Conservation (phyloP, 2,329 filamentous ascomycete species). For the Raffaelea albimanens region DNA sequence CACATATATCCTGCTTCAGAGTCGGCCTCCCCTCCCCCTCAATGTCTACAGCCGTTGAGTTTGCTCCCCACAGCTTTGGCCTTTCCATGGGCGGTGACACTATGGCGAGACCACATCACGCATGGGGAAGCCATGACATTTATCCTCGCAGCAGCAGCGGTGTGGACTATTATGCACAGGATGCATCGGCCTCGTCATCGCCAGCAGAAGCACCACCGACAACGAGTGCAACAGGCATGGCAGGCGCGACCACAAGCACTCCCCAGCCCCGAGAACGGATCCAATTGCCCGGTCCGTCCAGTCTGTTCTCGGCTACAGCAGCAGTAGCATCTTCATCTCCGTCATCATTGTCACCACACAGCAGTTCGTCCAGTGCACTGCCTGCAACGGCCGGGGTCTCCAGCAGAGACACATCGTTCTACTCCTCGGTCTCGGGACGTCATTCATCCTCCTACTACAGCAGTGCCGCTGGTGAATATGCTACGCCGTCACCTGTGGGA, state of each 20-base stretch:
- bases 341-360: conserved; percentile 1
- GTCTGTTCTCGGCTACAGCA: conserved; percentile 15
- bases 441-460: conserved; percentile 14
- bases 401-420: not conserved
- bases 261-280: not conserved
- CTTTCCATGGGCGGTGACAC: conserved; percentile 22
- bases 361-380: no score
- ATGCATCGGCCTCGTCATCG: conserved; percentile 9
- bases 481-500: conserved; percentile 21
- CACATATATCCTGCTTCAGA: no score
- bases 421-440: conserved; percentile 2
- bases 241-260: not conserved
- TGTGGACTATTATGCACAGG: not conserved
- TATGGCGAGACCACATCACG: conserved; percentile 25
- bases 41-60: conserved; percentile 24
- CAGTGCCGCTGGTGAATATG: conserved; percentile 16
- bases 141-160: conserved; percentile 13
- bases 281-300: conserved; percentile 17
- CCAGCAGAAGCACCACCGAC: conserved; percentile 14
- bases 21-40: no score
- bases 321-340: conserved; percentile 1
- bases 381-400: conserved; percentile 6
- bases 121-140: conserved; percentile 21
- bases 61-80: conserved; percentile 20
- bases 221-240: not conserved